Evolutionary conservation across 1,284 basidiomycete species (phyloP), one percentile per base, ranked within the genome.

Genomic region (Afroboletus lepidellus): DNA sequence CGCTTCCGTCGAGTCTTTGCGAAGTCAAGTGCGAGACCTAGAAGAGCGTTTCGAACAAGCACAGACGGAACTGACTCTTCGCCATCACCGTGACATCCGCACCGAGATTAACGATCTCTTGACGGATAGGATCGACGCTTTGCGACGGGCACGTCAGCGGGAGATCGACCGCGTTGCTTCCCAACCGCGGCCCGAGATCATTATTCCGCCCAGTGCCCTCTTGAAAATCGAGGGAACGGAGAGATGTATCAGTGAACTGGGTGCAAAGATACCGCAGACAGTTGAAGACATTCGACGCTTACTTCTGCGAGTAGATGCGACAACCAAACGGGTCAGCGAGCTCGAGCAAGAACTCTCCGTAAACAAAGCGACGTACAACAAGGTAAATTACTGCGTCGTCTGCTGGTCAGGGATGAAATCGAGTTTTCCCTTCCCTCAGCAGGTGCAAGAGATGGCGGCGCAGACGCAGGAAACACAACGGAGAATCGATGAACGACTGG

Each of bases 1-100:
- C 9, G 15, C 46, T 29, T 18, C 18, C 9, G 24, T 54, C 7
- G 51, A 60, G 29, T 41, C 53, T 5, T 41, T 71, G 37, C 59
- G 29, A 48, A 48, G 13, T 37, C 57, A 39, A 21, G 25, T 71
- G 6, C 58, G 32, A 30, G 46, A 64, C 15, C 55, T 70, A 11
- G 68, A 63, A 41, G 61, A 69, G 25, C 61, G 61, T 23, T 49
- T 71, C 12, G 69, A 67, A n/a, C 66, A 70, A 46, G 54, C 64
- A 4, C 63, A 62, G 12, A 57, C 68, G 8, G 65, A 67, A 23
- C 45, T 71, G 16, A 68, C 69, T 24, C 54, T 71, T 29, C 56
- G 53, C 29, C 60, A 45, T 41, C 61, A 36, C 21, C 46, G 44
- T 24, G 55, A 67, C 23, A 55, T 67, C 16, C 46, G 41, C 23